These are phyloP conservation scores for Begonia masoniana DNA, from an alignment of 306 rosid genomes.

Conservation along the genomic window DNA sequence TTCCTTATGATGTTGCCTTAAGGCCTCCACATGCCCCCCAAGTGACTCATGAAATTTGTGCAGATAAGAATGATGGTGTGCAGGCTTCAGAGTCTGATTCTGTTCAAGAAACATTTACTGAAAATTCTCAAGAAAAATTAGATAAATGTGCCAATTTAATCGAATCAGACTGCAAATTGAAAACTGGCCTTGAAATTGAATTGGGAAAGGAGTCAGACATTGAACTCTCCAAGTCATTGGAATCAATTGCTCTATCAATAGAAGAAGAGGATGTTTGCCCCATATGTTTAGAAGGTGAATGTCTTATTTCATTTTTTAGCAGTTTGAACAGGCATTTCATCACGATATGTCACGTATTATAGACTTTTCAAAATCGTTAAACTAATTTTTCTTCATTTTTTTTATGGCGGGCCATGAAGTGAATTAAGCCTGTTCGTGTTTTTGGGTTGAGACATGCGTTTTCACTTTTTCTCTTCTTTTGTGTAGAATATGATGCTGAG, in stretches of 20 bases:
- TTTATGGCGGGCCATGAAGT: not conserved
- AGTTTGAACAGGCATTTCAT: no score
- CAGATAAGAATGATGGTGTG: slow-evolving; percentile 33
- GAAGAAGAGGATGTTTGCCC: slow-evolving; percentile 76
- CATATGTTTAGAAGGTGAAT: slow-evolving; percentile 83
- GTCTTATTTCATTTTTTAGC: no score
- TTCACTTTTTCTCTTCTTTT: slow-evolving; percentile 1
- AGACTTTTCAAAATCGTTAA: no score
- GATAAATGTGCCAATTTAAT: slow-evolving; percentile 16
- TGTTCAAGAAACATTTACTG: slow-evolving; percentile 8
- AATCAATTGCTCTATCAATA: slow-evolving; percentile 23
- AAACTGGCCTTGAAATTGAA: slow-evolving; percentile 20
- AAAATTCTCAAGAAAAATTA: slow-evolving; percentile 20
- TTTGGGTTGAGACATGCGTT: not conserved
- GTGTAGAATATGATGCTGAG: slow-evolving; percentile 65
- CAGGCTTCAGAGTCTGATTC: slow-evolving; percentile 32
- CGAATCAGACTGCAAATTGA: slow-evolving; percentile 49
- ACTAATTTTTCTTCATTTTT: not conserved
- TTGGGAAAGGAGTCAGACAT: not conserved
- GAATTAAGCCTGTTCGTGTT: no score
- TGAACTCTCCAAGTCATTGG: slow-evolving; percentile 48
- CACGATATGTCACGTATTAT: no score
- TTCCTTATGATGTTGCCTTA: slow-evolving; percentile 50
- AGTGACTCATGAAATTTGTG: slow-evolving; percentile 35
- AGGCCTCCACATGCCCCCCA: slow-evolving; percentile 49